A percentile compares a stretch with the other conserved stretches of the same genome.
These are phyloP conservation scores for Parascedosporium putredinis DNA, from an alignment of 2,329 filamentous ascomycete species.

Conservation along the genomic window DNA sequence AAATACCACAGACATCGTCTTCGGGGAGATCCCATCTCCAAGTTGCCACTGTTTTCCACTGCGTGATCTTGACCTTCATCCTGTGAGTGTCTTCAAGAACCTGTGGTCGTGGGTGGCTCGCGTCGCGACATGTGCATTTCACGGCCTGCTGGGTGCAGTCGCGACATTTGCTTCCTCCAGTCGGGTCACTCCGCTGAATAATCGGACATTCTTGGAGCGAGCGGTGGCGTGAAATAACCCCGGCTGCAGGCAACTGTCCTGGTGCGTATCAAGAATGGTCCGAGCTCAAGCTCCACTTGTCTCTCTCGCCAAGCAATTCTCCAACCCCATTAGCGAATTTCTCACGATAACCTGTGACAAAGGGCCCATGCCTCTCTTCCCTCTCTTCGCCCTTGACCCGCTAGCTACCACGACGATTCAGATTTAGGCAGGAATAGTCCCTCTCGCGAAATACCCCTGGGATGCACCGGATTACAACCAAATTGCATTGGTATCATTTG, in stretches of 20 bases:
- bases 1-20: slow-evolving; percentile 97
- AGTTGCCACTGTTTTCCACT: slow-evolving; percentile 88
- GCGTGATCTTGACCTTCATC: slow-evolving; percentile 93
- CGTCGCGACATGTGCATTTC: no score
- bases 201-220: neutral
- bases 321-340: neutral
- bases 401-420: neutral
- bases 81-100: no score
- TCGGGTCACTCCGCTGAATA: neutral
- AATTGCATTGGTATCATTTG: slow-evolving; percentile 3
- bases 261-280: neutral
- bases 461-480: slow-evolving; percentile 4
- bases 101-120: no score
- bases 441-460: slow-evolving; percentile 1
- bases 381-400: neutral
- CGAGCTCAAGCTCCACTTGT: slow-evolving; percentile 1
- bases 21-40: slow-evolving; percentile 98
- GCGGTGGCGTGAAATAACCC: no score
- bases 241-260: no score
- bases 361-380: neutral
- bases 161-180: neutral
- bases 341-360: slow-evolving; percentile 1
- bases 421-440: neutral
- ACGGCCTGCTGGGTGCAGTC: no score
- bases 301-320: neutral